Conservation (phyloP, 345 rosid genomes). For the Hevea brasiliensis region DNA sequence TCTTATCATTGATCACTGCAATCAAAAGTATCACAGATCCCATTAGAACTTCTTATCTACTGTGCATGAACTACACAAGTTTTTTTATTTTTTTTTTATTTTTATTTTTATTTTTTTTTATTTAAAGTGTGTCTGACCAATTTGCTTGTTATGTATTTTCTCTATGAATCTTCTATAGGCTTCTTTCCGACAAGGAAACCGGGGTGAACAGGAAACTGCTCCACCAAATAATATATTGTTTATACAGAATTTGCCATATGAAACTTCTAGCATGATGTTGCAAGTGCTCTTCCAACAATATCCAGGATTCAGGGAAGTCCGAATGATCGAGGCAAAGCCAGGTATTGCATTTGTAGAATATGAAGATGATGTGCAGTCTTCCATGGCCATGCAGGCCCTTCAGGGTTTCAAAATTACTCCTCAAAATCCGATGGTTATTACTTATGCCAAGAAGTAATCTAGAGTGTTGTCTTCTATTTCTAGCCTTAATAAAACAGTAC, state of each 20-base stretch:
- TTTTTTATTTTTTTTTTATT: too few species aligned
- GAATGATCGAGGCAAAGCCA: too few species aligned
- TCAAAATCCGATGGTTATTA: slow-evolving; percentile 77
- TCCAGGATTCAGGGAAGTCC: too few species aligned
- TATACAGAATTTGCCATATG: slow-evolving; percentile 85
- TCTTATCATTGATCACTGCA: not conserved
- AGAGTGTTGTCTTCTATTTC: slow-evolving; percentile 2
- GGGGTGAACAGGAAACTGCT: slow-evolving; percentile 49
- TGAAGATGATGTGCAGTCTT: too few species aligned
- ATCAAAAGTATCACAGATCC: not conserved
- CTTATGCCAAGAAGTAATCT: slow-evolving; percentile 79
- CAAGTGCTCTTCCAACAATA: slow-evolving; percentile 73
- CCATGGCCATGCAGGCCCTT: too few species aligned
- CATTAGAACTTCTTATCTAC: not conserved
- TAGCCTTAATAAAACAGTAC: not conserved
- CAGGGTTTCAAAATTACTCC: too few species aligned
- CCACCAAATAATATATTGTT: slow-evolving; percentile 85
- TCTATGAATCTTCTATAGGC: slow-evolving; percentile 6
- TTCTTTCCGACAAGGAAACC: too few species aligned
- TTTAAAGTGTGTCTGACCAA: not conserved
- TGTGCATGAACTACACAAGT: not conserved
- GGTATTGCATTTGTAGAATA: too few species aligned
- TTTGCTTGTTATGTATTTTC: slow-evolving; percentile 4
- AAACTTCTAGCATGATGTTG: slow-evolving; percentile 83
- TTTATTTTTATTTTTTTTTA: too few species aligned